Evolutionary conservation across 768 basidiomycete genomes (phyloP), one percentile per base, ranked within the genome.

Genomic region (Pholiota molesta): DNA sequence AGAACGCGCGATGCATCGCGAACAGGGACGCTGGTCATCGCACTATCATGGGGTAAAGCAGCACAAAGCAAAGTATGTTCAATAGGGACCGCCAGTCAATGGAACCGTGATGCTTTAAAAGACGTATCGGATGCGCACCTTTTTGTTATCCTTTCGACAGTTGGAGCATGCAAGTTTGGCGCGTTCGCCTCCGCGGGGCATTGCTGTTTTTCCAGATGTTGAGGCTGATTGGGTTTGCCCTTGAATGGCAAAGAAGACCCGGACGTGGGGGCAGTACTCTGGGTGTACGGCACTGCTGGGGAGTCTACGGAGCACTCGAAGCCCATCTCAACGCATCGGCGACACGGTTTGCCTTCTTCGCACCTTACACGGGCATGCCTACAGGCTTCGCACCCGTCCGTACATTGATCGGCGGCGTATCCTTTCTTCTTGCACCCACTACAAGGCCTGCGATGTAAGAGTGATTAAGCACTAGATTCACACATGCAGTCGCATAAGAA

Each of bases 141-240:
- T 88, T 71, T 88, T 88, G 68, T 88, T 88, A 66, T 87, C 86
- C 63, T 81, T 81, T 29, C 85, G 81, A 71, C 87, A 88, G 54
- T 74, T 82, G 65, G 81, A 78, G 71, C 87, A 88, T 2, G 87
- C 86, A 59, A 84, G 60, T 66, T 86, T 88, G 40, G 81, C 85
- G 39, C 85, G 79, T 62, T 87, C 86, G 66, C 68, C 61, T 37
- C 73, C 72, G 62, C 71, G 68, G 49, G 78, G 73, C 60, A 62
- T 55, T 57, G 63, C 49, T 59, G 35, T 37, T 23, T 54, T 54
- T n/a, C 53, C 26, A 14, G 40, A 56, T 26, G 40, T 11, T n/a
- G 55, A 44, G 10, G 19, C 17, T 2, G 40, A 9, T 28, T n/a
- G n/a, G 9, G 2, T 44, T 44, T 44, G n/a, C 42, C 47, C 19